These are phyloP conservation scores for Cladophialophora psammophila DNA, from an alignment of 2,329 filamentous ascomycete genomes.

Conservation along the genomic window DNA sequence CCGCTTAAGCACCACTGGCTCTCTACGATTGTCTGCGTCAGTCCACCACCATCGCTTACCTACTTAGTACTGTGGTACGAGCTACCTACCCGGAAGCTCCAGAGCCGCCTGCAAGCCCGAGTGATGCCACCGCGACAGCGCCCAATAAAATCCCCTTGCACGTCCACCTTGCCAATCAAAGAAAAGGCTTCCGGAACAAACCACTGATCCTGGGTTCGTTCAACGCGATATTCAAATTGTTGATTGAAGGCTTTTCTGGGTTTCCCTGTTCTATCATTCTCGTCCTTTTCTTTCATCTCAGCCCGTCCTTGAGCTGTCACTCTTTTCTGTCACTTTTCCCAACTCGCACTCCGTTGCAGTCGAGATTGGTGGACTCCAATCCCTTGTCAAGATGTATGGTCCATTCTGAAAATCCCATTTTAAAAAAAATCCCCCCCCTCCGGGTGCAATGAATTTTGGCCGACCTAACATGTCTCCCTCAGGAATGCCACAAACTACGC, in stretches of 20 bases:
- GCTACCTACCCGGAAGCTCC: constrained; percentile 19
- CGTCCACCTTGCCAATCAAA: constrained; percentile 26
- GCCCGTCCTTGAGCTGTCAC: neutral
- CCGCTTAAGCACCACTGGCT: constrained; percentile 6
- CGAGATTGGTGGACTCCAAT: neutral
- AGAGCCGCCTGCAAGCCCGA: constrained; percentile 28
- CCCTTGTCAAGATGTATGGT: constrained; percentile 30
- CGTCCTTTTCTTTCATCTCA: neutral
- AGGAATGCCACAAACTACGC: constrained; percentile 57
- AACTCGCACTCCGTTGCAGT: neutral
- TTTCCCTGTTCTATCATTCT: neutral
- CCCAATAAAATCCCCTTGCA: constrained; percentile 32
- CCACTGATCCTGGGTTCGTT: constrained; percentile 3
- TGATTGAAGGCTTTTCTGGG: neutral
- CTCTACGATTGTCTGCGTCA: constrained; percentile 19
- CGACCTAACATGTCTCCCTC: constrained; percentile 13
- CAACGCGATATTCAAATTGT: constrained; percentile 19
- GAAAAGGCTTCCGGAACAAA: constrained; percentile 17
- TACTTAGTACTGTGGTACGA: neutral
- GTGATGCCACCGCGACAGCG: constrained; percentile 33
- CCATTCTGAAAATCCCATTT: neutral
- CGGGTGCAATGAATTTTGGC: neutral
- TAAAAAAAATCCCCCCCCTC: constrained; percentile 1
- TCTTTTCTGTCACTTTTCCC: neutral
- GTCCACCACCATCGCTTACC: constrained; percentile 24